Conservation (phyloP, 2,329 filamentous ascomycete species). For the Cercospora sp. region DNA sequence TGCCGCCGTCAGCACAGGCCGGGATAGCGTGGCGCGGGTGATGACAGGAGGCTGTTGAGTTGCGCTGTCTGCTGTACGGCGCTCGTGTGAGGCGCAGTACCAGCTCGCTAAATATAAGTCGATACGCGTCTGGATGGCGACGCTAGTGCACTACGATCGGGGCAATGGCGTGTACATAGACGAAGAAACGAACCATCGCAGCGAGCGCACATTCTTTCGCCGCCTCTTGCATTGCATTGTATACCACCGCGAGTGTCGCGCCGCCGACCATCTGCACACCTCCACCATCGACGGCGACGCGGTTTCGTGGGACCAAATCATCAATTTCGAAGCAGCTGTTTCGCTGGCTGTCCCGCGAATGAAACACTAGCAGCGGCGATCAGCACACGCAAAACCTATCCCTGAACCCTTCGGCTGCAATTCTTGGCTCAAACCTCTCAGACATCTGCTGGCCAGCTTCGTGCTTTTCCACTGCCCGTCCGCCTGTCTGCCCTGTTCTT, state of each 20-base stretch:
- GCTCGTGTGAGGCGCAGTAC: neutral
- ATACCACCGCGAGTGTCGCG: neutral
- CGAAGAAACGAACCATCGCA: neutral
- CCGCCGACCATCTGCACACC: neutral
- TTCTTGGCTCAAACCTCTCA: neutral
- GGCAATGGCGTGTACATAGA: neutral
- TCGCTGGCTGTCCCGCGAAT: constrained; percentile 1
- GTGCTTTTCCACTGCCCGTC: neutral
- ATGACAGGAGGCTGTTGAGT: neutral
- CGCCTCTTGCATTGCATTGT: neutral
- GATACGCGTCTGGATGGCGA: neutral
- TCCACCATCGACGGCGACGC: neutral
- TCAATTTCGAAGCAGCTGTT: constrained; percentile 6
- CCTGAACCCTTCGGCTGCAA: constrained; percentile 4
- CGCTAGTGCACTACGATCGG: neutral
- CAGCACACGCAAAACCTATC: neutral
- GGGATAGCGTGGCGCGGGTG: constrained; percentile 1
- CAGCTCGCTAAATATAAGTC: constrained; percentile 6
- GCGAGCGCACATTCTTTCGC: neutral
- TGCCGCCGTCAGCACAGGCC: constrained; percentile 3
- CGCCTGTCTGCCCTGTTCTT: neutral
- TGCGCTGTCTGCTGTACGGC: neutral
- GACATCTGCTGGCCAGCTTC: constrained; percentile 2
- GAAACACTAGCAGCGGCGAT: constrained; percentile 16
- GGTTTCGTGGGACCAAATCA: neutral